These are phyloP conservation scores for Loxodes magnus DNA, from an alignment of 73 alveolate species.

Conservation along the genomic window DNA sequence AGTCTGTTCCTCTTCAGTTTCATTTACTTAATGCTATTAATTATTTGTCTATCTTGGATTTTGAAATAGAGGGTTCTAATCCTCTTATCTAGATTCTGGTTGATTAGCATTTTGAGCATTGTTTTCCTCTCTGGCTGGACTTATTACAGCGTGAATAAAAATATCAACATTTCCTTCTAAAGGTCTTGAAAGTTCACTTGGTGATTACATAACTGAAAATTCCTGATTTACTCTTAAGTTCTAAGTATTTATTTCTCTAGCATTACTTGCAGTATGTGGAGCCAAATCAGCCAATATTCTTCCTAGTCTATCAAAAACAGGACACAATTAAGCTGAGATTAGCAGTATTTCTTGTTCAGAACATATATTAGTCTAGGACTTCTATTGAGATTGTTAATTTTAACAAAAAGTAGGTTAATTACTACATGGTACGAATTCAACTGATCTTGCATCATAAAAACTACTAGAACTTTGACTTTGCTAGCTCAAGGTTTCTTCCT, in stretches of 20 bases:
- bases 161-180: background rate
- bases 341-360: background rate
- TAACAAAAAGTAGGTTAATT: too few species aligned
- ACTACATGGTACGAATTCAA: background rate
- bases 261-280: conserved; percentile 11
- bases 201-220: conserved; percentile 10
- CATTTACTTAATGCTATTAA: too few species aligned
- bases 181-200: conserved; percentile 3
- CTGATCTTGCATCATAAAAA: background rate
- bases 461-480: background rate
- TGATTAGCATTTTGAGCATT: too few species aligned
- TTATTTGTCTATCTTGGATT: too few species aligned
- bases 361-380: background rate
- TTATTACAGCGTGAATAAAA: conserved; percentile 3
- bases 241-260: background rate
- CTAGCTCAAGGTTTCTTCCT: background rate
- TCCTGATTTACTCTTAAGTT: background rate
- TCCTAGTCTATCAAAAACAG: conserved; percentile 44
- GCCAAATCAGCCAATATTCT: conserved; percentile 39
- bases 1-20: too few species aligned
- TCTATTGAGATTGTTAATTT: too few species aligned
- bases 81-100: too few species aligned
- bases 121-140: background rate
- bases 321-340: conserved; percentile 29
- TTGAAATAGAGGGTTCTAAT: too few species aligned